A percentile compares a stretch with the other conserved stretches of the same genome.
Conservation (phyloP, 2,329 filamentous ascomycete species). For the Paraconiothyrium sp. region DNA sequence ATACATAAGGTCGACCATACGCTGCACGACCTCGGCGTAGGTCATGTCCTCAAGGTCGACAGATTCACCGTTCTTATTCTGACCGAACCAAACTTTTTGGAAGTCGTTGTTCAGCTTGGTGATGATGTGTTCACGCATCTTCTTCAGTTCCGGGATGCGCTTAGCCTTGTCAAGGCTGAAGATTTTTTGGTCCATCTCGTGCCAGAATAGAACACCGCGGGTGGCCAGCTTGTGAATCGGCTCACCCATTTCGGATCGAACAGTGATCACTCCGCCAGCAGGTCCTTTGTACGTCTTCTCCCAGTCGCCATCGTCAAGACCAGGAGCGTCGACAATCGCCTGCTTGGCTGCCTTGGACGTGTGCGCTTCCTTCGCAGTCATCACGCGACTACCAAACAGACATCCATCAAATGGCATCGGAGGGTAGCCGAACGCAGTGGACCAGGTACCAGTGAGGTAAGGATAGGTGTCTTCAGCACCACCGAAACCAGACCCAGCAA, state of each 20-base stretch:
- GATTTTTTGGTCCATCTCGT: slow-evolving; percentile 98
- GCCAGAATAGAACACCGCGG: slow-evolving; percentile 95
- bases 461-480: slow-evolving; percentile 58
- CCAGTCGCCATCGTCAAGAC: slow-evolving; percentile 57
- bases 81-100: slow-evolving; percentile 61
- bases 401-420: slow-evolving; percentile 60
- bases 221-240: slow-evolving; percentile 99
- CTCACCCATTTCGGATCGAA: slow-evolving; percentile 98
- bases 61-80: slow-evolving; percentile 53
- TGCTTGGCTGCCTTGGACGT: slow-evolving; percentile 56
- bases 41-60: slow-evolving; percentile 61
- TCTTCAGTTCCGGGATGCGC: slow-evolving; percentile 53
- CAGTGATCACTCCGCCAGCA: slow-evolving; percentile 93
- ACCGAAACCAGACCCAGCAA: slow-evolving; percentile 60
- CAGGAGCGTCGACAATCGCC: slow-evolving; percentile 55
- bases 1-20: slow-evolving; percentile 59
- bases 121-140: slow-evolving; percentile 58
- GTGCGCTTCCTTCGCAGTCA: slow-evolving; percentile 59
- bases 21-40: slow-evolving; percentile 56
- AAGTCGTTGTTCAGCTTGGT: slow-evolving; percentile 59
- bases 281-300: slow-evolving; percentile 68
- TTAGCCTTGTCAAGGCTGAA: slow-evolving; percentile 91
- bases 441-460: slow-evolving; percentile 59
- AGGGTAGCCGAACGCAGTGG: slow-evolving; percentile 53
- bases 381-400: slow-evolving; percentile 58